Evolutionary conservation across 805 yeast species (phyloP).

Genomic region (Metschnikowia lochheadii): DNA sequence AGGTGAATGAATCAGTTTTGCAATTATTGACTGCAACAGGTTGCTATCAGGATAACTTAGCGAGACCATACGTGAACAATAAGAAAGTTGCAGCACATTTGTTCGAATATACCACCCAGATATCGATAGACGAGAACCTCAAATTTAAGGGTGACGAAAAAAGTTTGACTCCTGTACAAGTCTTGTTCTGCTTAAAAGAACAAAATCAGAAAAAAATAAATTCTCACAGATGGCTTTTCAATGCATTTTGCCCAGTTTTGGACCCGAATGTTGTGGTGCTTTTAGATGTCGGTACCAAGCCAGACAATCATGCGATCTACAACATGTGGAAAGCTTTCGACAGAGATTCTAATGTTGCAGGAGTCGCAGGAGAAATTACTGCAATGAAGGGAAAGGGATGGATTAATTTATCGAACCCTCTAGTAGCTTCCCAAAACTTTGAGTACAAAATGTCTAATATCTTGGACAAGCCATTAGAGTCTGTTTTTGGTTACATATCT

Average conservation of each 20-base stretch:
- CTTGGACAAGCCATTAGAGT: slow-evolving; percentile 89
- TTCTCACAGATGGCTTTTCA: slow-evolving; percentile 96
- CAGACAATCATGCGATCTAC: slow-evolving; percentile 83
- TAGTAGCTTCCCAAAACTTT: slow-evolving; percentile 94
- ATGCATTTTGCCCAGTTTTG: slow-evolving; percentile 87
- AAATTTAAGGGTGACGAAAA: slow-evolving; percentile 88
- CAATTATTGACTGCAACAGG: slow-evolving; percentile 93
- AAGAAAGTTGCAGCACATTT: slow-evolving; percentile 90
- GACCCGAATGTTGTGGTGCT: slow-evolving; percentile 88
- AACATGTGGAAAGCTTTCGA: slow-evolving; percentile 98
- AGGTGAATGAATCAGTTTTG: slow-evolving; percentile 77
- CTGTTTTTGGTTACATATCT: slow-evolving; percentile 86
- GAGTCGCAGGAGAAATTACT: slow-evolving; percentile 97
- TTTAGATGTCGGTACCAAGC: slow-evolving; percentile 96
- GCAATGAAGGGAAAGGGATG: slow-evolving; percentile 93
- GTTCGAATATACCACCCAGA: slow-evolving; percentile 94
- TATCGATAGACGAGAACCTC: slow-evolving; percentile 83
- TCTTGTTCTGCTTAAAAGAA: slow-evolving; percentile 88
- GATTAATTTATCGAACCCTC: slow-evolving; percentile 75
- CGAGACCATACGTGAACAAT: slow-evolving; percentile 89
- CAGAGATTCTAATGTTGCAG: slow-evolving; percentile 93
- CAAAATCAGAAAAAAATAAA: slow-evolving; percentile 89
- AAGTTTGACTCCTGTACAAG: slow-evolving; percentile 91
- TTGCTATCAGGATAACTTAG: slow-evolving; percentile 95
- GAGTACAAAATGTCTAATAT: slow-evolving; percentile 97